Evolutionary conservation across 1,139 yeast species (phyloP).

Genomic region (Spencermartinsiella ligniputridi): DNA sequence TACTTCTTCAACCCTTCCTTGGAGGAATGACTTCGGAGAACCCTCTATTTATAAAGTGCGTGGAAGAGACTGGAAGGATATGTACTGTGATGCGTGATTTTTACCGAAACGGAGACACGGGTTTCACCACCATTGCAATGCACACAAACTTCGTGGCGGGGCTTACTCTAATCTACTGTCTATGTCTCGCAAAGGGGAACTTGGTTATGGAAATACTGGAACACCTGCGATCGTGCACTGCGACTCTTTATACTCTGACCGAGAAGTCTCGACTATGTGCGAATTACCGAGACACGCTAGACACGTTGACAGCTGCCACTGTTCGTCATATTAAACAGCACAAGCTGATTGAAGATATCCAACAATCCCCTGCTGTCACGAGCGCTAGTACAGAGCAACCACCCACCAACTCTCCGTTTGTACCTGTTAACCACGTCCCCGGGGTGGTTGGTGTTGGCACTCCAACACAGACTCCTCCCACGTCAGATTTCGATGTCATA

Average conservation of each 20-base stretch:
- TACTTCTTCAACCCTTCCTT: constrained; percentile 54
- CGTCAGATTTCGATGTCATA: background rate
- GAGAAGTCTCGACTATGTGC: constrained; percentile 55
- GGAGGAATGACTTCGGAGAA: constrained; percentile 55
- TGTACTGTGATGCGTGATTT: constrained; percentile 55
- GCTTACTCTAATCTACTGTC: constrained; percentile 54
- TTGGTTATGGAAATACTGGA: constrained; percentile 36
- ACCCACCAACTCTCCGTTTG: background rate
- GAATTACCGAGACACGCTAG: constrained; percentile 57
- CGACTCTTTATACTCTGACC: constrained; percentile 56
- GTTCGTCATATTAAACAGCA: constrained; percentile 33
- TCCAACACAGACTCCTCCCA: background rate
- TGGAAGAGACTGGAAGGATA: constrained; percentile 60
- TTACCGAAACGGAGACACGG: constrained; percentile 52
- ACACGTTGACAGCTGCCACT: constrained; percentile 55
- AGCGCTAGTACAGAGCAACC: background rate
- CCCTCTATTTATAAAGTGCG: constrained; percentile 53
- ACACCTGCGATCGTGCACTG: constrained; percentile 55
- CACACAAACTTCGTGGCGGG: constrained; percentile 63
- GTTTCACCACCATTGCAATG: constrained; percentile 57
- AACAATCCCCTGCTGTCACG: background rate
- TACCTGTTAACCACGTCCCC: background rate
- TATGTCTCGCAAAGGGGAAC: constrained; percentile 54
- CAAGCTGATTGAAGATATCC: constrained; percentile 5
- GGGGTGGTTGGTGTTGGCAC: background rate